Conservation (phyloP, 768 basidiomycete genomes). For the Trametes villosa region DNA sequence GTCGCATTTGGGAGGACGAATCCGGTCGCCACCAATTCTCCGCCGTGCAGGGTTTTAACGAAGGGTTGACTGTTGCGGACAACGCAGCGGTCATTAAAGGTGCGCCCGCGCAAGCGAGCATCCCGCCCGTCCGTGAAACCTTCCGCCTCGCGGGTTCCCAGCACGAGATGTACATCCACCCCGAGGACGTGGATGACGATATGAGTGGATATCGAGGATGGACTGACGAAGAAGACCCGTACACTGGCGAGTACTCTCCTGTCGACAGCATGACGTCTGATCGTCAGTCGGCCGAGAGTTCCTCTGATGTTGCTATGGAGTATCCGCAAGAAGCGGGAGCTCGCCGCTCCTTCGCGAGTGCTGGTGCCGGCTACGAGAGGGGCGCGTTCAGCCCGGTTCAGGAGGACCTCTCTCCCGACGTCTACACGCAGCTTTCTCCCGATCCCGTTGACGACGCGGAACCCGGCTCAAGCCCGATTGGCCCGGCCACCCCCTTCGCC, state of each 20-base stretch:
- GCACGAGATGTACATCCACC: conserved; percentile 20
- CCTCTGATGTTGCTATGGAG: conserved; percentile 30
- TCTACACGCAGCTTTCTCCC: conserved; percentile 61
- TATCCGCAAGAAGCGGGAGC: conserved; percentile 6
- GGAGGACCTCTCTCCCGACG: conserved; percentile 66
- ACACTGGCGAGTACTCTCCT: conserved; percentile 38
- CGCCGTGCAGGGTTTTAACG: conserved; percentile 62
- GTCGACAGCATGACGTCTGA: conserved; percentile 30
- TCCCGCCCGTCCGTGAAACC: conserved; percentile 63
- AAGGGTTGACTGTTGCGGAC: conserved; percentile 76
- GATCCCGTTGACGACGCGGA: conserved; percentile 55
- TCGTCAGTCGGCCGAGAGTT: conserved; percentile 1
- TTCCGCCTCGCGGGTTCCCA: neutral
- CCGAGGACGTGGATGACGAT: conserved; percentile 47
- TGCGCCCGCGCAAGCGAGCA: conserved; percentile 80
- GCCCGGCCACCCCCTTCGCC: conserved; percentile 76
- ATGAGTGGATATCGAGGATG: conserved; percentile 43
- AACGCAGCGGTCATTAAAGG: conserved; percentile 87
- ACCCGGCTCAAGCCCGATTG: conserved; percentile 67
- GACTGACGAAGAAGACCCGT: conserved; percentile 43
- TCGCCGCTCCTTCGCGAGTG: conserved; percentile 10
- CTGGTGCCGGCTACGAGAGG: conserved; percentile 29
- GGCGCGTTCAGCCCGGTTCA: conserved; percentile 65
- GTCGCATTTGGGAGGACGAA: conserved; percentile 68
- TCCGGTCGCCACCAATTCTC: conserved; percentile 32